These are phyloP conservation scores for Pythium pectinolyticum DNA, from an alignment of 352 stramenopile species.

Conservation along the genomic window DNA sequence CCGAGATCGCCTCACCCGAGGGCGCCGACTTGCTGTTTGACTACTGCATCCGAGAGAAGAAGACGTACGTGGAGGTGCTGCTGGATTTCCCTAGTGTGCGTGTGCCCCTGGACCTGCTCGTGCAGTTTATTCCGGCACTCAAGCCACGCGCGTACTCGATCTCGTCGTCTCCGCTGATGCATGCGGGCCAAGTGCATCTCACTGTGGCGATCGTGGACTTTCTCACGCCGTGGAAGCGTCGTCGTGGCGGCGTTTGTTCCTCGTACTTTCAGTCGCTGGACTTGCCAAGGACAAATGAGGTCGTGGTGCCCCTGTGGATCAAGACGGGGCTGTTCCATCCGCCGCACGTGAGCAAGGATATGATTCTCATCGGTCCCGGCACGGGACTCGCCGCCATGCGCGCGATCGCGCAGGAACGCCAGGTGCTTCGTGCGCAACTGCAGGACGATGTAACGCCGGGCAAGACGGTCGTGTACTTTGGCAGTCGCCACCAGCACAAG, in stretches of 20 bases:
- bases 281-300: conserved; percentile 33
- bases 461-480: conserved; percentile 81
- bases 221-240: conserved; percentile 88
- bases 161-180: conserved; percentile 69
- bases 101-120: conserved; percentile 64
- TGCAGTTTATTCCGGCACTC: conserved; percentile 85
- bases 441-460: conserved; percentile 16
- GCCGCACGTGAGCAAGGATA: conserved; percentile 38
- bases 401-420: conserved; percentile 83
- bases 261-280: conserved; percentile 70
- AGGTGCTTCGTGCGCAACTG: conserved; percentile 42
- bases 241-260: conserved; percentile 81
- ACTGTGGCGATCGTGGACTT: conserved; percentile 90
- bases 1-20: conserved; percentile 85
- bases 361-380: conserved; percentile 90
- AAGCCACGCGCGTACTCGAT: conserved; percentile 92
- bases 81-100: conserved; percentile 82
- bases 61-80: conserved; percentile 88
- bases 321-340: conserved; percentile 84
- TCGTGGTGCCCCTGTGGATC: conserved; percentile 77
- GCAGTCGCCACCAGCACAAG: conserved; percentile 82
- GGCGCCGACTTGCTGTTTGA: conserved; percentile 92
- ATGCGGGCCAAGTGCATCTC: conserved; percentile 66
- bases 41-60: conserved; percentile 92
- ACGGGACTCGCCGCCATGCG: conserved; percentile 91